These are phyloP conservation scores for Fusarium sp. DNA, from an alignment of 2,329 filamentous ascomycete genomes.

Conservation along the genomic window DNA sequence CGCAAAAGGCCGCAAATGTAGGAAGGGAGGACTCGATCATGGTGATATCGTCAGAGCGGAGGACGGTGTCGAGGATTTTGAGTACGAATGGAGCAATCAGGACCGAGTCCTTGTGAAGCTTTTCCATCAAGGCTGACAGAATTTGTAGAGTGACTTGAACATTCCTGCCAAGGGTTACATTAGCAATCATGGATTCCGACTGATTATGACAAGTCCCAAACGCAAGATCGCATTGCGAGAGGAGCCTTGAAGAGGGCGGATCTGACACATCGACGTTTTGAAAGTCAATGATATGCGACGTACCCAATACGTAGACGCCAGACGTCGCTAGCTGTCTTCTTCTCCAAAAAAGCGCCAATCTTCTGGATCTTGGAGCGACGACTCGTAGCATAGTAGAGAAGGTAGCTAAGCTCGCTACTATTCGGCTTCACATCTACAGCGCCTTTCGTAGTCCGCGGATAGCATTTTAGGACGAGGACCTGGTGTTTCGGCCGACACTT, in stretches of 20 bases:
- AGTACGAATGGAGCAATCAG: constrained; percentile 88
- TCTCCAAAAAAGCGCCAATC: constrained; percentile 93
- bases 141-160: constrained; percentile 96
- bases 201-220: neutral
- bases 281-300: constrained; percentile 40
- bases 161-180: constrained; percentile 67
- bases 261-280: constrained; percentile 28
- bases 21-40: constrained; percentile 91
- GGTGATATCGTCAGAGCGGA: constrained; percentile 86
- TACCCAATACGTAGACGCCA: constrained; percentile 89
- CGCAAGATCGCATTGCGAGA: neutral
- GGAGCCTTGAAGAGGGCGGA: neutral
- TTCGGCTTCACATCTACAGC: constrained; percentile 95
- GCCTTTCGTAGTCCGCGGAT: constrained; percentile 90
- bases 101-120: constrained; percentile 87
- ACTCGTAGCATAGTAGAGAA: constrained; percentile 96
- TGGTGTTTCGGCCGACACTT: constrained; percentile 93
- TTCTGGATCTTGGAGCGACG: constrained; percentile 96
- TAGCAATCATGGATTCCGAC: neutral
- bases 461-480: constrained; percentile 95
- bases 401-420: constrained; percentile 94
- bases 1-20: constrained; percentile 89
- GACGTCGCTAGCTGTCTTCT: constrained; percentile 91
- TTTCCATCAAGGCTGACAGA: constrained; percentile 89
- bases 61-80: constrained; percentile 82